Evolutionary conservation across 2,329 filamentous ascomycete species (phyloP), one percentile per base, ranked within the genome.

Genomic region (Cladosporium sp.): DNA sequence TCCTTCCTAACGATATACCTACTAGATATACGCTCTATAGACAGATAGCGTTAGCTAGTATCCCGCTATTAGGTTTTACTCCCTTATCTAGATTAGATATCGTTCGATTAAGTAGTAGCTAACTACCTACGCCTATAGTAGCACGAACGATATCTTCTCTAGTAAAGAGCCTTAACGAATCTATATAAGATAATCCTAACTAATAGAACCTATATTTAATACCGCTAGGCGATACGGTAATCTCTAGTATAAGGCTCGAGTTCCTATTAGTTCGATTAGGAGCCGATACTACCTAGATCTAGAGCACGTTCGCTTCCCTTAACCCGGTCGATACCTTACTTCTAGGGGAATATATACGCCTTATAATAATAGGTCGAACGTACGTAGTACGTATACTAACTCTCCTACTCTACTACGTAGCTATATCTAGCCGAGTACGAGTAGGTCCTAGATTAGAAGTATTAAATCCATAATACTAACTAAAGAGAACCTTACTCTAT

Each of bases 1-100:
- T 38, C 47, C 47, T 51, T 51, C n/a, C n/a, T 51, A 30, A 51
- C 45, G 45, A 36, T 36, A 50, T 28, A 36, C n/a, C 45, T 28
- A 19, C 45, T 28, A 28, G 45, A 17, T 50, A 14, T 28, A 50
- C n/a, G 45, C 45, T 28, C 45, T 28, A 36, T 50, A n/a, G 45
- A 50, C 25, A 50, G 45, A 50, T n/a, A 19, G 25, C 45, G 45
- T 30, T 50, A n/a, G 45, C 45, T 9, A 28, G 45, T 50, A 50
- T 50, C 28, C 15, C 14, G 42, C 42, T 19, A 45, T 45, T 19
- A 45, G 42, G 42, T 45, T 45, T 45, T 19, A 45, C 42, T 45
- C 42, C 42, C 42, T 9, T 19, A 7, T 45, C 42, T 6, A 7
- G 42, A 45, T 25, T 3, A 25, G 19, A 45, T 19, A 25, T 25